A percentile compares a stretch with the other conserved stretches of the same genome.
Conservation (phyloP, 176 grass and related monocot species). For the Elymus sibiricus region DNA sequence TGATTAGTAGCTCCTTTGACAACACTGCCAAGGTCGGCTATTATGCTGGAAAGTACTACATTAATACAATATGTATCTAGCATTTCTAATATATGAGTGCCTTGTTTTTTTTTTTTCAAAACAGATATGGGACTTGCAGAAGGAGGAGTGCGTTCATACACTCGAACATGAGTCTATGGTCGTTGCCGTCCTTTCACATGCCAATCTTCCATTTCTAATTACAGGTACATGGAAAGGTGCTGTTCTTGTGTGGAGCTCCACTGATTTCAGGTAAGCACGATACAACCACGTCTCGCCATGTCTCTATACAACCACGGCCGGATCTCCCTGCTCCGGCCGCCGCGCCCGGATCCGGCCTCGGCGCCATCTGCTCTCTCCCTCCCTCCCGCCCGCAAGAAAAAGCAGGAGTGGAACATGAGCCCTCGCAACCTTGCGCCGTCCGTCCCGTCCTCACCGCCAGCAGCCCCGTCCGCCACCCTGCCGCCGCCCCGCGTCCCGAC, state of each 20-base stretch:
- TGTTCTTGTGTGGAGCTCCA: not conserved
- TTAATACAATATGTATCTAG: not conserved
- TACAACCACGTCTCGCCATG: too few species aligned
- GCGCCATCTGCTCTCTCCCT: too few species aligned
- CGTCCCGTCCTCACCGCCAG: too few species aligned
- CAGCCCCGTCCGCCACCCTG: too few species aligned
- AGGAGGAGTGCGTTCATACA: not conserved
- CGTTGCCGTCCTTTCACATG: fast-evolving
- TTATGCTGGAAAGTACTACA: not conserved
- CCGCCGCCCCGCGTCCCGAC: too few species aligned
- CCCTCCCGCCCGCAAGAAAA: too few species aligned
- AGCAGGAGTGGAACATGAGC: too few species aligned
- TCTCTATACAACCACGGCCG: too few species aligned
- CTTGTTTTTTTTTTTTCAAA: not conserved
- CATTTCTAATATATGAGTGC: not conserved
- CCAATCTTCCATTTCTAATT: not conserved
- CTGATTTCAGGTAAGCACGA: not conserved
- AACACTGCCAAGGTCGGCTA: not conserved
- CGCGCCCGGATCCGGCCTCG: too few species aligned
- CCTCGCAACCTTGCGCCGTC: too few species aligned
- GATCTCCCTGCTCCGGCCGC: too few species aligned
- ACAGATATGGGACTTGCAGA: not conserved
- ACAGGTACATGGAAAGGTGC: not conserved
- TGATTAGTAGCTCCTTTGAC: not conserved
- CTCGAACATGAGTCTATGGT: fast-evolving